Evolutionary conservation across 306 rosid species (phyloP).

Genomic region (Bauhinia variegata): DNA sequence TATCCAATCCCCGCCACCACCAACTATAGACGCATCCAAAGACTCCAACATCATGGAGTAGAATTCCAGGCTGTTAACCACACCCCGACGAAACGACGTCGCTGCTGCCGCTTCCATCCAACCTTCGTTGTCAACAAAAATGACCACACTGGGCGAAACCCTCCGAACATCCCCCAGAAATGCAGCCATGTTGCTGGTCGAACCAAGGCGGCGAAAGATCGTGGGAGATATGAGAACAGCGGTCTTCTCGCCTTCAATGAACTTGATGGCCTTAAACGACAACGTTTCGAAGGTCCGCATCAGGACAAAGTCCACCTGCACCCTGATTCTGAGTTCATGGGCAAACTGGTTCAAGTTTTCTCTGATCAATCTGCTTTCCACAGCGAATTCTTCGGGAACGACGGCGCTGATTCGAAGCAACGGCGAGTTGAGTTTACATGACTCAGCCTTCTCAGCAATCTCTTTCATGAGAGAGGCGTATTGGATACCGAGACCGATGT

Average conservation of each 20-base stretch:
- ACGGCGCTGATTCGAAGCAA: constrained; percentile 70
- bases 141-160: constrained; percentile 66
- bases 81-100: constrained; percentile 64
- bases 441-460: constrained; percentile 62
- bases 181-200: constrained; percentile 28
- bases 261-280: constrained; percentile 66
- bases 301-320: constrained; percentile 63
- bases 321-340: constrained; percentile 65
- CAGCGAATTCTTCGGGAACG: constrained; percentile 68
- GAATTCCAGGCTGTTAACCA: constrained; percentile 61
- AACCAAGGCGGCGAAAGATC: constrained; percentile 63
- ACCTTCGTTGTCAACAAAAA: constrained; percentile 75
- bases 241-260: constrained; percentile 72
- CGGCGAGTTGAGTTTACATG: constrained; percentile 40
- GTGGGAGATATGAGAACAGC: constrained; percentile 70
- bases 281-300: constrained; percentile 57
- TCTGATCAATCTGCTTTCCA: constrained; percentile 56
- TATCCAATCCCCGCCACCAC: constrained; percentile 61
- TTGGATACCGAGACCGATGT: constrained; percentile 81
- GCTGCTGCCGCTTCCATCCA: constrained; percentile 47
- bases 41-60: constrained; percentile 80
- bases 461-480: constrained; percentile 88
- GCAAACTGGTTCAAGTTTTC: constrained; percentile 79
- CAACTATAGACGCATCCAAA: constrained; percentile 59
- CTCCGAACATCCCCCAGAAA: constrained; percentile 58